Percentiles rank a stretch among this genome's conserved stretches.
Conservation (phyloP, 2,329 filamentous ascomycete species). For the Neodidymelliopsis sp. region DNA sequence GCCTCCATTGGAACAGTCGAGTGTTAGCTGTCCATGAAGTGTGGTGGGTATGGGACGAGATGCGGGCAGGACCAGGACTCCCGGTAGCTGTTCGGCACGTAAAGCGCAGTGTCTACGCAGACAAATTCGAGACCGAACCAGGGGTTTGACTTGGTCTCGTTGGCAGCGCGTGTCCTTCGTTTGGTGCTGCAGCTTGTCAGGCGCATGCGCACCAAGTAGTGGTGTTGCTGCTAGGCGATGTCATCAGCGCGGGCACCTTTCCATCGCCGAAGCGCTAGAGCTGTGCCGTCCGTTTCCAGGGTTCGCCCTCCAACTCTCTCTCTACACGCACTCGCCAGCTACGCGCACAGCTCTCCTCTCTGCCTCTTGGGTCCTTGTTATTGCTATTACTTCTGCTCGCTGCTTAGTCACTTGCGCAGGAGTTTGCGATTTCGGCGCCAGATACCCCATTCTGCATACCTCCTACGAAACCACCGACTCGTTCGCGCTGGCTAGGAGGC, state of each 20-base stretch:
- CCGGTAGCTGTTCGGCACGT: neutral
- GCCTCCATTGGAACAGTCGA: conserved; percentile 69
- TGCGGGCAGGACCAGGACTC: conserved; percentile 15
- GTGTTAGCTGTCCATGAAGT: conserved; percentile 42
- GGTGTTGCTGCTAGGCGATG: conserved; percentile 5
- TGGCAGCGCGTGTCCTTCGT: neutral
- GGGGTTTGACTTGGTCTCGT: neutral
- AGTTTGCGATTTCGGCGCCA: neutral
- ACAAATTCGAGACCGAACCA: no score
- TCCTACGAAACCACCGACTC: conserved; percentile 11
- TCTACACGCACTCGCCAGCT: conserved; percentile 10
- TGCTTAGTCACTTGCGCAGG: neutral
- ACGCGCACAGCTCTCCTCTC: conserved; percentile 11
- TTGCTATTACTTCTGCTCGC: no score
- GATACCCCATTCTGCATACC: conserved; percentile 1
- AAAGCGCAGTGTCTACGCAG: neutral
- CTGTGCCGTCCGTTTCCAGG: conserved; percentile 15
- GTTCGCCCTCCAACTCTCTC: conserved; percentile 12
- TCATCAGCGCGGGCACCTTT: conserved; percentile 12
- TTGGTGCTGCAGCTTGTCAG: conserved; percentile 13
- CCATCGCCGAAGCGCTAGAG: conserved; percentile 16
- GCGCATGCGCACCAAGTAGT: conserved; percentile 11
- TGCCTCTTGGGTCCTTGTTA: neutral
- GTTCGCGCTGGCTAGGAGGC: conserved; percentile 25
- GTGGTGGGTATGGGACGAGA: conserved; percentile 9